Evolutionary conservation across 2,329 filamentous ascomycete species (phyloP).

Genomic region (Neonectria faginata): DNA sequence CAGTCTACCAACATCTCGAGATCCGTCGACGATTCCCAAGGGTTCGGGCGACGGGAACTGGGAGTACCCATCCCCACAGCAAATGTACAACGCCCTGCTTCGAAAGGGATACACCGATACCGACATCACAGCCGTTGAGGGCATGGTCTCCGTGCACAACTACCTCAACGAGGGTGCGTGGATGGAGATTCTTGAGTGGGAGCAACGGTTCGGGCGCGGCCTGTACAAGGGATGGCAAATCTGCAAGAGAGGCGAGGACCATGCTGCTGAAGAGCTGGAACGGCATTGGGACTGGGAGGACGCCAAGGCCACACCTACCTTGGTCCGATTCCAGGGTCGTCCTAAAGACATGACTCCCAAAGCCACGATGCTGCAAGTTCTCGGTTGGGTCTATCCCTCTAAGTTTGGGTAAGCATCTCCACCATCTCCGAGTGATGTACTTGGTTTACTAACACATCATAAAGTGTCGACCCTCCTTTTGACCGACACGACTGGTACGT

Average conservation of each 20-base stretch:
- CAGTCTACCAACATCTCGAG: constrained; percentile 81
- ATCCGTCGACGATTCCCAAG: constrained; percentile 91
- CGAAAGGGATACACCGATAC: constrained; percentile 97
- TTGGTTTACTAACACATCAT: constrained; percentile 32
- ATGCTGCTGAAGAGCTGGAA: constrained; percentile 58
- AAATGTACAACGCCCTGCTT: constrained; percentile 99
- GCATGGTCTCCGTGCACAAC: constrained; percentile 98
- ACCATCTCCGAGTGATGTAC: not conserved
- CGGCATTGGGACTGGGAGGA: constrained; percentile 67
- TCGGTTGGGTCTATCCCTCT: constrained; percentile 82
- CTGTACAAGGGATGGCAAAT: constrained; percentile 78
- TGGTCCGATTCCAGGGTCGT: constrained; percentile 89
- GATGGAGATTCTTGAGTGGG: constrained; percentile 95
- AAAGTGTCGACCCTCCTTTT: constrained; percentile 85
- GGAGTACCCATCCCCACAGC: constrained; percentile 98
- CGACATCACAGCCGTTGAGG: constrained; percentile 90
- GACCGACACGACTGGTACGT: constrained; percentile 99
- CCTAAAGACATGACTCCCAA: constrained; percentile 93
- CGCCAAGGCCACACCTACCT: constrained; percentile 71
- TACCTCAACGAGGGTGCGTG: constrained; percentile 98
- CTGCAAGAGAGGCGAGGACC: constrained; percentile 79
- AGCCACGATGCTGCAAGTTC: constrained; percentile 82
- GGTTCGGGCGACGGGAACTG: constrained; percentile 83
- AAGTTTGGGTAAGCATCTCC: constrained; percentile 76
- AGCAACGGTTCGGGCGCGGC: constrained; percentile 83